Percentiles rank a stretch among this genome's conserved stretches.
Evolutionary conservation across 2,329 filamentous ascomycete species (phyloP).

Genomic region (Colletotrichum ledebouriae): DNA sequence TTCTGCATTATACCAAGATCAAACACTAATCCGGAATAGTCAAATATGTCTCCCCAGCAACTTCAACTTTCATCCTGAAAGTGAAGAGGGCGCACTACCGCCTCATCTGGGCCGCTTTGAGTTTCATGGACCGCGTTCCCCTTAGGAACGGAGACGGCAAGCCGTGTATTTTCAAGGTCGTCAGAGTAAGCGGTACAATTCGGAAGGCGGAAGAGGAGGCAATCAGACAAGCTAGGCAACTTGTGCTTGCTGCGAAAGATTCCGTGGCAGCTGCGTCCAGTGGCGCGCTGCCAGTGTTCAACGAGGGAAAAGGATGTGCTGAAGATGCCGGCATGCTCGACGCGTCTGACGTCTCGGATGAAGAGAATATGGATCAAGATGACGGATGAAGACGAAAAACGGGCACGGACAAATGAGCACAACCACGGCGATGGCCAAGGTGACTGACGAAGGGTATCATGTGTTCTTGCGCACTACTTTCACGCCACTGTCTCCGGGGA

Average conservation of each 20-base stretch:
- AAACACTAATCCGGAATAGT: conserved; percentile 63
- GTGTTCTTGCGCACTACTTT: conserved; percentile 77
- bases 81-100: conserved; percentile 86
- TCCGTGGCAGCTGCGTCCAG: conserved; percentile 19
- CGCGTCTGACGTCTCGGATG: conserved; percentile 56
- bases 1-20: no score
- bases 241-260: conserved; percentile 76
- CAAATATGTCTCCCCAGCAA: conserved; percentile 93
- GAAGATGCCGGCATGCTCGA: conserved; percentile 61
- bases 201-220: conserved; percentile 92
- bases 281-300: conserved; percentile 26
- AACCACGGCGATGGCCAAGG: no score
- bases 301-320: conserved; percentile 75
- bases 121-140: conserved; percentile 80
- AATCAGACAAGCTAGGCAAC: conserved; percentile 79
- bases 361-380: conserved; percentile 61
- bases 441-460: conserved; percentile 61
- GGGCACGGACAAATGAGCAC: no score
- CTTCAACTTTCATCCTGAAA: conserved; percentile 91
- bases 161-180: conserved; percentile 84
- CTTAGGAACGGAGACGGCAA: conserved; percentile 63
- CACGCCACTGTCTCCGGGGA: conserved; percentile 74
- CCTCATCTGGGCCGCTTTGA: conserved; percentile 90
- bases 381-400: conserved; percentile 54
- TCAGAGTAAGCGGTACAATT: conserved; percentile 92